Evolutionary conservation across 768 basidiomycete species (phyloP), one percentile per base, ranked within the genome.

Genomic region (Phanerochaete carnosa): DNA sequence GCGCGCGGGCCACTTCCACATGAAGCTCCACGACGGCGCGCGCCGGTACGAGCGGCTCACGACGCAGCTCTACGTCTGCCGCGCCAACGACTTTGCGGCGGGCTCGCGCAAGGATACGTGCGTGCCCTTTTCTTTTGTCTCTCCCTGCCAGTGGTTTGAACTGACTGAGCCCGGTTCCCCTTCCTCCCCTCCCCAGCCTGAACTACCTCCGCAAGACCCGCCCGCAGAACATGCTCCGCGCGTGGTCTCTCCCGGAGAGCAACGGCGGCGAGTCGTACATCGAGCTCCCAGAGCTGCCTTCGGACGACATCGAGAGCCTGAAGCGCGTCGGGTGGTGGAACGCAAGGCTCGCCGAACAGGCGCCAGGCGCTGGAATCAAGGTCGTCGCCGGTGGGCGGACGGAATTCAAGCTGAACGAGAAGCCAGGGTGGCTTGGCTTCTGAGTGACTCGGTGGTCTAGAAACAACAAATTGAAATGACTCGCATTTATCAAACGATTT

Each of bases 51-150:
- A 64, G n/a, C 3, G 25, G n/a, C 52, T 71, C 50, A 71, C 68
- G n/a, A 66, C 67, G 8, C 67, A 71, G 62, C 55, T 64, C 37
- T 68, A 67, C 32, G 53, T 69, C 9, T 68, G 65, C 55, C 58
- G 46, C 2, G 64, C 54, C 13, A 71, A 71, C 62, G 64, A 66
- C 53, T 15, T 49, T 13, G n/a, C n/a, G 35, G 57, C 19, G 56
- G 54, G 32, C 57, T 66, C n/a, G 60, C 15, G 50, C 26, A 33
- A 22, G 2, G 70, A 71, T 33, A 28, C 67, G 70, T 71, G 46
- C 23, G 69, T 65, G 9, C 29, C 26, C 25, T 25, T 23, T 7
- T 19, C 11, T 43, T 8, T 19, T 19, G 7, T 35, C 8, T 15
- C 8, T 35, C 39, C 11, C 39, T n/a, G n/a, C n/a, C n/a, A n/a